Conservation (phyloP, 108 stramenopile species). For the Licmophora abbreviata region DNA sequence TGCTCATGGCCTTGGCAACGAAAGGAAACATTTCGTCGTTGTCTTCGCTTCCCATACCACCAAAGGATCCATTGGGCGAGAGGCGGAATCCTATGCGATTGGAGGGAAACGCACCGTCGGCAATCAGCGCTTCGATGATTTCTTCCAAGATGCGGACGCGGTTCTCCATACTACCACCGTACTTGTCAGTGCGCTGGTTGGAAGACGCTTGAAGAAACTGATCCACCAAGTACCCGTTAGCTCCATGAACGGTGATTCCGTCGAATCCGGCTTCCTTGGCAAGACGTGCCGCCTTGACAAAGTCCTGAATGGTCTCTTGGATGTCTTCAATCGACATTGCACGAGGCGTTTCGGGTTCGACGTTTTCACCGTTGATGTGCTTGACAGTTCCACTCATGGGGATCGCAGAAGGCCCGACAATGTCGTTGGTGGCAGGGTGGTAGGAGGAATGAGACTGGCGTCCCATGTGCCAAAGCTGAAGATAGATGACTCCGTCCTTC, state of each 20-base stretch:
- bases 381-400: slow-evolving; percentile 17
- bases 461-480: slow-evolving; percentile 71
- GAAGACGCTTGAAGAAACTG: slow-evolving; percentile 40
- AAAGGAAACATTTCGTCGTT: slow-evolving; percentile 38
- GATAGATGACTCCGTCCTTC: slow-evolving; percentile 37
- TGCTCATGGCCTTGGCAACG: slow-evolving; percentile 32
- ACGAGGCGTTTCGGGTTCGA: slow-evolving; percentile 31
- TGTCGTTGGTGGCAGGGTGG: slow-evolving; percentile 26
- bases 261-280: slow-evolving; percentile 47
- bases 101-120: slow-evolving; percentile 36
- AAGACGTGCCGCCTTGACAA: slow-evolving; percentile 21
- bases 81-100: slow-evolving; percentile 55
- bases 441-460: slow-evolving; percentile 37
- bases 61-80: slow-evolving; percentile 65
- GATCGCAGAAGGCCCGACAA: slow-evolving; percentile 13
- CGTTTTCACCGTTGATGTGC: slow-evolving; percentile 19
- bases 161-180: slow-evolving; percentile 57
- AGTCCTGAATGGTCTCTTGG: slow-evolving; percentile 26
- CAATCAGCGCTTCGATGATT: slow-evolving; percentile 45
- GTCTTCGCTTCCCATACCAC: slow-evolving; percentile 55
- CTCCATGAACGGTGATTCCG: slow-evolving; percentile 47
- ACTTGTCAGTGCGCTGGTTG: slow-evolving; percentile 45
- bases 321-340: slow-evolving; percentile 44
- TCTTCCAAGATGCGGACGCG: slow-evolving; percentile 54
- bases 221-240: slow-evolving; percentile 60